A percentile compares a stretch with the other conserved stretches of the same genome.
phyloP scores from a whole-genome alignment of 495 filamentous ascomycete genomes.

The Barbatosphaeria neglecta region DNA sequence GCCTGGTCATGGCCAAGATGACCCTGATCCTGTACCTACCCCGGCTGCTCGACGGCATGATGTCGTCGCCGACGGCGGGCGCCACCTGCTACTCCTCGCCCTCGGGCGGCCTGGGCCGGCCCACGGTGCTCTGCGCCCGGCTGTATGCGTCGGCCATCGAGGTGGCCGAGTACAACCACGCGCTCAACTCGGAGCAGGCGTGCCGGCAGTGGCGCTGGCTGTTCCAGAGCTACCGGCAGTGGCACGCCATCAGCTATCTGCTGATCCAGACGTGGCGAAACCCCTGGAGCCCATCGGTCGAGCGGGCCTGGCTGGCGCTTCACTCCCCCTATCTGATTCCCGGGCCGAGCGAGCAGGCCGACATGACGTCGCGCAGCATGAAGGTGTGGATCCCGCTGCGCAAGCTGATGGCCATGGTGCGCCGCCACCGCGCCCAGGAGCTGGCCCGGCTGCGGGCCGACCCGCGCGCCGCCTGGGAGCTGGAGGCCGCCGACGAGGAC shows the following conservation, averaged over 20 bases:
- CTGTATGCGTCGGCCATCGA: slow-evolving; percentile 62
- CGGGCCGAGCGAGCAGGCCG: slow-evolving; percentile 25
- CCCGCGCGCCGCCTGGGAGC: slow-evolving; percentile 15
- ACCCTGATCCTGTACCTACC: slow-evolving; percentile 27
- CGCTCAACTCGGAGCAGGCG: slow-evolving; percentile 43
- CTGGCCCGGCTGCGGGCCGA: slow-evolving; percentile 17
- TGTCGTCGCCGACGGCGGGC: too few relatives aligned
- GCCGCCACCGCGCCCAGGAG: slow-evolving; percentile 32
- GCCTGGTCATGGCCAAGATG: slow-evolving; percentile 50
- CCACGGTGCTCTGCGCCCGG: slow-evolving; percentile 52
- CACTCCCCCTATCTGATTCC: slow-evolving; percentile 41
- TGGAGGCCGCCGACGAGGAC: slow-evolving; percentile 10
- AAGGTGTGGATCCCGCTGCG: slow-evolving; percentile 56
- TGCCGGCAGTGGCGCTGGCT: slow-evolving; percentile 50
- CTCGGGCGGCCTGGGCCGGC: too few relatives aligned
- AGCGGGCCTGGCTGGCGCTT: slow-evolving; percentile 72
- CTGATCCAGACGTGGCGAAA: slow-evolving; percentile 57
- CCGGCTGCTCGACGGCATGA: slow-evolving; percentile 22
- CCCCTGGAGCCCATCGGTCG: slow-evolving; percentile 49
- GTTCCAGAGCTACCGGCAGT: slow-evolving; percentile 59
- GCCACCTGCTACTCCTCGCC: too few relatives aligned
- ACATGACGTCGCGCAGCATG: slow-evolving; percentile 34
- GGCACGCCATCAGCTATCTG: slow-evolving; percentile 44
- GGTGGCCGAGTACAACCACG: slow-evolving; percentile 54
- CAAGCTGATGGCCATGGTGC: slow-evolving; percentile 54